Base-by-base conservation (phyloP, 305 asterid genomes). In the Fraxinus xanthoxyloides region DNA sequence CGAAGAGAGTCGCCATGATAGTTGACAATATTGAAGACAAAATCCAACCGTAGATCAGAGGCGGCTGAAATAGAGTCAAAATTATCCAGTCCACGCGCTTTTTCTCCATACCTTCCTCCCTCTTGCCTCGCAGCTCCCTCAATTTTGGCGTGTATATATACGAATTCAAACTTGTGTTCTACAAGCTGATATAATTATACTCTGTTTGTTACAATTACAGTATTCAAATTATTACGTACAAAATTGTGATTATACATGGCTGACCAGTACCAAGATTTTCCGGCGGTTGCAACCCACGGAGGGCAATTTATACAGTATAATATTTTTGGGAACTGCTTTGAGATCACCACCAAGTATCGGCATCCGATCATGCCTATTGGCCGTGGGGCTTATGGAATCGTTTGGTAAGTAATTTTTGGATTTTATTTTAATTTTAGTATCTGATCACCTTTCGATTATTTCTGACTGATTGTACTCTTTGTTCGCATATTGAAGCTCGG, bases 381-480 rank as follows among this genome's bases (percentile, higher is more conserved):
- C 43, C 97, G 98, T 63, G 98, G 97, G 9, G 98, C 98, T 72
- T 94, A 94, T 65, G 98, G 98, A 83, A 91, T 94, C 38, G 97
- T 94, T 80, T 94, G 98, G 98, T 94, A 86, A 61, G 23, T 4
- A 5, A 1, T 1, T 7, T 43, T 32, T 67, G 77, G 36, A 5
- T 51, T 17, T 54, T 31, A 28, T 72, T 26, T 40, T n/a, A 4
- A 28, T 31, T 28, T 38, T 10, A 4, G 65, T 17, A 4, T 56
- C 65, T 56, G 26, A 56, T 56, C 21, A 4, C 23, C 24, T 6
- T 17, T 56, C 1, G 24, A 40, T 10, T 40, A 6, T 61, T 74
- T 43, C 19, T 19, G 43, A 17, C 17, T 28, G 48, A 65, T 81
- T 54, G 67, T 28, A 75, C 15, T 82, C n/a, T 38, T 43, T n/a